Conservation (phyloP, 345 rosid species). For the Eutrema yunnanense region DNA sequence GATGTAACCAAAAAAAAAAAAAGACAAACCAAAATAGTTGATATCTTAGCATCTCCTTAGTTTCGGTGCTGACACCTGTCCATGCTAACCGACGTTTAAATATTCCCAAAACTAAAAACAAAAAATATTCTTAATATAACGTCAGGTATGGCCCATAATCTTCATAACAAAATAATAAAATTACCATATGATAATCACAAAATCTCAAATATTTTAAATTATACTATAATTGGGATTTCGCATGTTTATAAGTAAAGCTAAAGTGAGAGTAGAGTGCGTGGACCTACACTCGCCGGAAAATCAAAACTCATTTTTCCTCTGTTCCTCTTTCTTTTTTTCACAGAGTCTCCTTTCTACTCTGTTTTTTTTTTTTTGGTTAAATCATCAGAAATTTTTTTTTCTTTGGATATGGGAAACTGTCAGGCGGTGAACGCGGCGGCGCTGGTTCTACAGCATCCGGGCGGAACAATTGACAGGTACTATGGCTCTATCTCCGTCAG, state of each 20-base stretch:
- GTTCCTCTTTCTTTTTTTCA: no score
- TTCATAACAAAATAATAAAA: background rate
- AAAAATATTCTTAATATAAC: no score
- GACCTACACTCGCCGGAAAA: constrained; percentile 25
- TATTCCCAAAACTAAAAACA: background rate
- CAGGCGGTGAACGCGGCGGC: constrained; percentile 89
- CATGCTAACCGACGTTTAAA: background rate
- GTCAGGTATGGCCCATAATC: background rate
- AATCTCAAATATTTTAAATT: background rate
- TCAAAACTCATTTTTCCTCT: no score
- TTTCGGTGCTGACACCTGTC: constrained; percentile 10
- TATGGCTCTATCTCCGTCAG: constrained; percentile 57
- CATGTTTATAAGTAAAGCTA: constrained; percentile 20
- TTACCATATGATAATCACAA: background rate
- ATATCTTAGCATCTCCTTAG: background rate
- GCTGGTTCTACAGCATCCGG: constrained; percentile 76
- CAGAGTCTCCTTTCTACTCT: constrained; percentile 12
- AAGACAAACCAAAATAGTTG: no score
- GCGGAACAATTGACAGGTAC: constrained; percentile 67
- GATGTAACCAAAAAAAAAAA: background rate
- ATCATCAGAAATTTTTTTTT: background rate
- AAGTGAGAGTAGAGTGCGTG: constrained; percentile 13
- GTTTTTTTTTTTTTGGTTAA: constrained; percentile 9
- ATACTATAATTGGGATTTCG: background rate
- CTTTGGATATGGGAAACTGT: constrained; percentile 70